These are phyloP conservation scores for Flaveria brownii DNA, from an alignment of 129 eudicot species.

Conservation along the genomic window DNA sequence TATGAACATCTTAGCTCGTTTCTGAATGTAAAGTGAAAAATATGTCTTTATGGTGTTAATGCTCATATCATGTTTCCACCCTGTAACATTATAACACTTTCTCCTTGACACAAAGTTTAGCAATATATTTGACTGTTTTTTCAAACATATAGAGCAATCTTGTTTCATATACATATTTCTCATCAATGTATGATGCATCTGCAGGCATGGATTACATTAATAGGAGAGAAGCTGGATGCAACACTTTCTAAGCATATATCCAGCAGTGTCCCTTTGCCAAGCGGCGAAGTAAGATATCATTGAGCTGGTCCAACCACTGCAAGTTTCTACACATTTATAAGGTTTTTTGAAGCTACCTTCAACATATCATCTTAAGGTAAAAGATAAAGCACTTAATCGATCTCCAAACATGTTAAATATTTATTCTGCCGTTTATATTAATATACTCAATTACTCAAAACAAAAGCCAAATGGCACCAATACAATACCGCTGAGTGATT, in stretches of 20 bases:
- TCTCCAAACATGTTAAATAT: background rate
- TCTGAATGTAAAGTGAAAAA: background rate
- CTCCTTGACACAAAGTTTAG: background rate
- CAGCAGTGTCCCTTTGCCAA: conserved; percentile 34
- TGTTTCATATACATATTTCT: background rate
- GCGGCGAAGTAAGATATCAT: conserved; percentile 28
- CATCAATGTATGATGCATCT: conserved; percentile 12
- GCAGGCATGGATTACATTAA: conserved; percentile 93
- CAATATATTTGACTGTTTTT: background rate
- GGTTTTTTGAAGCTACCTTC: background rate
- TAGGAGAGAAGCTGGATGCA: conserved; percentile 89
- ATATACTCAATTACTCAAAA: conserved; percentile 45
- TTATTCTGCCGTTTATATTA: conserved; percentile 31
- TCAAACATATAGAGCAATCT: background rate
- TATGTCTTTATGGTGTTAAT: background rate
- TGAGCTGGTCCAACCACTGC: conserved; percentile 28
- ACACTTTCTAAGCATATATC: conserved; percentile 60
- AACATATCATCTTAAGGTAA: background rate
- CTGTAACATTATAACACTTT: background rate
- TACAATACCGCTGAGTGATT: conserved; percentile 38
- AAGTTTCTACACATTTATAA: conserved; percentile 10
- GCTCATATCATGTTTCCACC: background rate
- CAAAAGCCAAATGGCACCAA: conserved; percentile 48
- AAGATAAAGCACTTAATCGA: background rate
- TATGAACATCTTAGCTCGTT: background rate